Conservation (phyloP, 2,329 filamentous ascomycete genomes). For the Grosmannia serpens region DNA sequence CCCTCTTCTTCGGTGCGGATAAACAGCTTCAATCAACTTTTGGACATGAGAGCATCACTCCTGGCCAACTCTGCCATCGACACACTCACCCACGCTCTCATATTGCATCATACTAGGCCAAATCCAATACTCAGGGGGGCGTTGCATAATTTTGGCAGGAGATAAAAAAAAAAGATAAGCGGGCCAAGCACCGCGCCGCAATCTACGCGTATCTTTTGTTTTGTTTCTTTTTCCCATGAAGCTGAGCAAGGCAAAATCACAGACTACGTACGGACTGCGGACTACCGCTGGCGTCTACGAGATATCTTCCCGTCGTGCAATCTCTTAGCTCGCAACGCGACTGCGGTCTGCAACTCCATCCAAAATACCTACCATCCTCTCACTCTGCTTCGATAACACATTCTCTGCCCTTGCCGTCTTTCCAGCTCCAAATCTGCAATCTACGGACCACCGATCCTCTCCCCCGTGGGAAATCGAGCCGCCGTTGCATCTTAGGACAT, state of each 20-base stretch:
- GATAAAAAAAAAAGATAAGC: not conserved
- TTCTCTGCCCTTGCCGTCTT: not conserved
- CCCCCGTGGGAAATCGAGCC: not conserved
- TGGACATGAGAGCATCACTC: not conserved
- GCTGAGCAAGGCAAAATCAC: not conserved
- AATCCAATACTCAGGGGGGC: not conserved
- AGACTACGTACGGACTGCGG: not conserved
- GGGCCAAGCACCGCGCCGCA: not conserved
- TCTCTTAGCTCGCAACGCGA: not conserved
- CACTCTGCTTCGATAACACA: not conserved
- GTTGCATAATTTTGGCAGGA: not conserved
- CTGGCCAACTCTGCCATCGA: not conserved
- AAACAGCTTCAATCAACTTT: too few relatives aligned
- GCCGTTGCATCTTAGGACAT: not conserved
- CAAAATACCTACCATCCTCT: not conserved
- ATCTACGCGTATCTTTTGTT: not conserved
- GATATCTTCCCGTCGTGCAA: not conserved
- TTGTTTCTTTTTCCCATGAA: not conserved
- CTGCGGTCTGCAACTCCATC: not conserved
- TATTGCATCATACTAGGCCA: not conserved
- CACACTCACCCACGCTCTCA: not conserved
- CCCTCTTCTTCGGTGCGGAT: too few relatives aligned
- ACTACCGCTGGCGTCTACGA: not conserved
- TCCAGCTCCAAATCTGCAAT: not conserved
- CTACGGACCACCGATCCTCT: not conserved